A percentile compares a stretch with the other conserved stretches of the same genome.
Conservation (phyloP, 768 basidiomycete genomes). For the Lentinula edodes region DNA sequence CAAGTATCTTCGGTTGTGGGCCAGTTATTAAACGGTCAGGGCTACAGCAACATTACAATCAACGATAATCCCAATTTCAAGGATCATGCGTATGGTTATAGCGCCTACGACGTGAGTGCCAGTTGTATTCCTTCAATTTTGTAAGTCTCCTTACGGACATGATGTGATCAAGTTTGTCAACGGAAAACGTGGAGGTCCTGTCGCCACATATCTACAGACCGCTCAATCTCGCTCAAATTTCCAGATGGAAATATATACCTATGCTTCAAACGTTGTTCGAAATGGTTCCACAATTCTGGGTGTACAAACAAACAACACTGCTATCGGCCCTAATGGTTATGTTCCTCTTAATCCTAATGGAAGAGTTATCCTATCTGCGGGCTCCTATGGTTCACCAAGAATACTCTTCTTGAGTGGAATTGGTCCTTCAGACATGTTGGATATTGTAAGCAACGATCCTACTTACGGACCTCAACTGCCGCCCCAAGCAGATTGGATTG, state of each 20-base stretch:
- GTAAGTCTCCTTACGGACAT: not conserved
- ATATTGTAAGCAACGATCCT: conserved; percentile 41
- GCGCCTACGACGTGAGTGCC: conserved; percentile 30
- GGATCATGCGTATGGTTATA: conserved; percentile 57
- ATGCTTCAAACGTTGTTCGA: conserved; percentile 49
- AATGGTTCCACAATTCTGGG: conserved; percentile 52
- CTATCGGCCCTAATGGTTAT: conserved; percentile 50
- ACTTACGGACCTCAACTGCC: conserved; percentile 42
- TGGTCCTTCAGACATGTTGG: conserved; percentile 54
- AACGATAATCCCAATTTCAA: conserved; percentile 52
- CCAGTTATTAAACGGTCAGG: conserved; percentile 40
- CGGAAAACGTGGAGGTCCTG: conserved; percentile 49
- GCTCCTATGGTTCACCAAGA: conserved; percentile 50
- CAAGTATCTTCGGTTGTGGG: conserved; percentile 39
- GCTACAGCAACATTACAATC: conserved; percentile 48
- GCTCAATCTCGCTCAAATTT: conserved; percentile 49
- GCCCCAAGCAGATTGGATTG: conserved; percentile 43
- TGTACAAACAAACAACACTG: conserved; percentile 56
- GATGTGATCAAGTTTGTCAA: conserved; percentile 27
- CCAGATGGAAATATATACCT: conserved; percentile 40
- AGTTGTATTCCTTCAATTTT: too few species aligned
- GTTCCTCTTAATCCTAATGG: conserved; percentile 48
- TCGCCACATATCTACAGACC: conserved; percentile 57
- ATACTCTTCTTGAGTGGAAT: conserved; percentile 59
- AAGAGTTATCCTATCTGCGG: conserved; percentile 57